These are phyloP conservation scores for Aspergillus sp. DNA, from an alignment of 2,329 filamentous ascomycete species.

Conservation along the genomic window DNA sequence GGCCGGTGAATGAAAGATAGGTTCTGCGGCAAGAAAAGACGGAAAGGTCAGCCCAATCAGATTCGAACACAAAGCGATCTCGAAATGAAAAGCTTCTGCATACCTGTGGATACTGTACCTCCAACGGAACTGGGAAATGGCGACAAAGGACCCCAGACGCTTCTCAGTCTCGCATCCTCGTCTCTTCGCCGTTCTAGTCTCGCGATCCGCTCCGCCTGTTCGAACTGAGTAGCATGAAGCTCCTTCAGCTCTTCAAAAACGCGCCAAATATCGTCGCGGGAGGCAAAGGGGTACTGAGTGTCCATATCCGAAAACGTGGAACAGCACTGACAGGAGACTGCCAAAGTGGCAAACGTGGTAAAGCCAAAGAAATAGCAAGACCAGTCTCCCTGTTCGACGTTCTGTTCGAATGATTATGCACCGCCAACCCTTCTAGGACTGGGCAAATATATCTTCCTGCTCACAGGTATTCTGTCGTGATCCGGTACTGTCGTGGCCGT, in stretches of 20 bases:
- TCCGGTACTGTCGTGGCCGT: conserved; percentile 2
- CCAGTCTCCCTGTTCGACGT: neutral
- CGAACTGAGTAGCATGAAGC: conserved; percentile 59
- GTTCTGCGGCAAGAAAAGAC: conserved; percentile 54
- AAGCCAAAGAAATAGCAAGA: conserved; percentile 3
- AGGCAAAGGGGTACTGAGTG: conserved; percentile 63
- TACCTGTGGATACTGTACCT: conserved; percentile 85
- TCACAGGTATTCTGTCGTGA: neutral
- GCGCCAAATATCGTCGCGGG: conserved; percentile 65
- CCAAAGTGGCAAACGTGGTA: neutral
- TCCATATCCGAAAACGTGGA: conserved; percentile 50
- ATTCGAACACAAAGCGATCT: neutral
- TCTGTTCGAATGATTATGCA: neutral
- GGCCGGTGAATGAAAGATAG: conserved; percentile 72
- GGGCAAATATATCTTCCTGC: neutral
- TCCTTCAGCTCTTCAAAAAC: conserved; percentile 63
- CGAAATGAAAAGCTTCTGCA: conserved; percentile 28
- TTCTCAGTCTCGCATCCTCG: conserved; percentile 68
- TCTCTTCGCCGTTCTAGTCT: conserved; percentile 62
- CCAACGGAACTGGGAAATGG: conserved; percentile 85
- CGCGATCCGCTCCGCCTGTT: conserved; percentile 61
- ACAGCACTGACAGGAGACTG: neutral
- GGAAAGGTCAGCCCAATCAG: neutral
- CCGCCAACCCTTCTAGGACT: neutral
- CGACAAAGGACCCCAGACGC: conserved; percentile 80